Conservation (phyloP, 768 basidiomycete genomes). For the Coprinellus micaceus region DNA sequence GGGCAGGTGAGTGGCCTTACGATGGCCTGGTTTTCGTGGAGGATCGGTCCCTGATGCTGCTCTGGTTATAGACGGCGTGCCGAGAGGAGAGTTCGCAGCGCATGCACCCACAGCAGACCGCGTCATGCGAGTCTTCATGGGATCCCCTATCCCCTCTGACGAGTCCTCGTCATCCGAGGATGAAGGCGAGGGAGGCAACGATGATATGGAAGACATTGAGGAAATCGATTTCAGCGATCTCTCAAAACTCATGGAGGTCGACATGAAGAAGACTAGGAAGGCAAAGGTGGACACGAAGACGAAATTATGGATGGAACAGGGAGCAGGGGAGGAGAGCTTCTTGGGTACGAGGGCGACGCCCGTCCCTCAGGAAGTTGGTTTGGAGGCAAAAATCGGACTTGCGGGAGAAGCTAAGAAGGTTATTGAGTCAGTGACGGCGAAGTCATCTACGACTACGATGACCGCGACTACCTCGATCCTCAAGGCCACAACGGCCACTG, state of each 20-base stretch:
- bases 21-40: no score
- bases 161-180: constrained; percentile 26
- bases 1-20: constrained; percentile 37
- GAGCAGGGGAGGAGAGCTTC: constrained; percentile 8
- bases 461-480: no score
- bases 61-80: background rate
- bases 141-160: constrained; percentile 17
- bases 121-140: constrained; percentile 61
- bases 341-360: constrained; percentile 15
- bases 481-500: no score
- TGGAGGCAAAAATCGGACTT: no score
- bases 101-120: constrained; percentile 70
- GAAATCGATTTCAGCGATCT: constrained; percentile 68
- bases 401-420: no score
- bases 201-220: constrained; percentile 38
- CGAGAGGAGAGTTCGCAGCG: constrained; percentile 34
- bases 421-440: no score
- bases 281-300: no score
- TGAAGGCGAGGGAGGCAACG: constrained; percentile 16
- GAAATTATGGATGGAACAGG: no score
- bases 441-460: no score
- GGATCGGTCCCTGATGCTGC: no score
- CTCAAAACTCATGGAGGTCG: constrained; percentile 35
- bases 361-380: constrained; percentile 11
- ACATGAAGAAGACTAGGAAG: background rate